These are phyloP conservation scores for Diaporthe citriasiana DNA, from an alignment of 2,329 filamentous ascomycete species.

Conservation along the genomic window DNA sequence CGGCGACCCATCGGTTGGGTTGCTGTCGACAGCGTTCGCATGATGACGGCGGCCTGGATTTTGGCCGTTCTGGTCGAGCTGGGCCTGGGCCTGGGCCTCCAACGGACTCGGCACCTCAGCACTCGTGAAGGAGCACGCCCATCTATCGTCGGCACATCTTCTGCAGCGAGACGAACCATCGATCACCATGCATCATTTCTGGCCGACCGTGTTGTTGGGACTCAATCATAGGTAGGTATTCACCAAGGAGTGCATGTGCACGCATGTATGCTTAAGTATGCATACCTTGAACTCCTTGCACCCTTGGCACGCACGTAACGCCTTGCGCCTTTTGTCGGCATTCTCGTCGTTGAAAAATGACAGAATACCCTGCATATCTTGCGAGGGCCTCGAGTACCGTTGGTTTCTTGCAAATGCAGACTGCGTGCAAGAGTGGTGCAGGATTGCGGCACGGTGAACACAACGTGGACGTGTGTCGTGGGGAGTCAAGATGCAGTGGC, in stretches of 20 bases:
- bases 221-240: not conserved
- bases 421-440: not conserved
- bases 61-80: not conserved
- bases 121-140: not conserved
- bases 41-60: not conserved
- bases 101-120: not conserved
- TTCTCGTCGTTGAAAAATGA: not conserved
- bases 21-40: too few species aligned
- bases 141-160: conserved; percentile 15
- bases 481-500: not conserved
- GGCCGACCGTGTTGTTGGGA: not conserved
- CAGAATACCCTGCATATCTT: conserved; percentile 7
- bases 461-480: not conserved
- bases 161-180: not conserved
- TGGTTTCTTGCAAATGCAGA: not conserved
- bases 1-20: not conserved
- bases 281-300: conserved; percentile 12
- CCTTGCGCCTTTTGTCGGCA: not conserved
- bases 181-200: conserved; percentile 12
- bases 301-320: conserved; percentile 1
- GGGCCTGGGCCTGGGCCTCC: not conserved
- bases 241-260: too few species aligned
- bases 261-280: too few species aligned
- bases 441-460: not conserved
- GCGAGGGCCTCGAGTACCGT: not conserved